These are phyloP conservation scores for Verticillium tricorpus DNA, from an alignment of 2,329 filamentous ascomycete species.

Conservation along the genomic window DNA sequence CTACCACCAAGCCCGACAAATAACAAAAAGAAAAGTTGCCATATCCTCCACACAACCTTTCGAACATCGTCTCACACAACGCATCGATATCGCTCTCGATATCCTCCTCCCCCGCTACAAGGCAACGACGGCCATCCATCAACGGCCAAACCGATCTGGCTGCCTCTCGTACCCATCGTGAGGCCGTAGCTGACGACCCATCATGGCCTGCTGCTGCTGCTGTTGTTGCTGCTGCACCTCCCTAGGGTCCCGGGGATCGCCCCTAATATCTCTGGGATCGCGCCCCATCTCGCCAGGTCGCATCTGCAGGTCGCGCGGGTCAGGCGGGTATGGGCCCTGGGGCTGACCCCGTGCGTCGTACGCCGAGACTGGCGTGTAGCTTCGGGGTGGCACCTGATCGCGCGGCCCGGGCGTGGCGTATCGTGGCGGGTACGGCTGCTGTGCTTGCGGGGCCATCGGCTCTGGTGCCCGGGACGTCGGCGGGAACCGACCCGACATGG, in stretches of 20 bases:
- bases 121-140: constrained; percentile 7
- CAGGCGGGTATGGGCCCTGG: constrained; percentile 27
- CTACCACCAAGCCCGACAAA: too few relatives aligned
- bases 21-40: too few relatives aligned
- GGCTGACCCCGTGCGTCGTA: constrained; percentile 39
- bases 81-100: too few relatives aligned
- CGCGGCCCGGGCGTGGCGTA: constrained; percentile 40
- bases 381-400: constrained; percentile 39
- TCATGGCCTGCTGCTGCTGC: constrained; percentile 21
- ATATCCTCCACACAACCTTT: too few relatives aligned
- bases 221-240: constrained; percentile 15
- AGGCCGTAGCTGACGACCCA: constrained; percentile 37
- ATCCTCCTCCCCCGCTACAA: too few relatives aligned
- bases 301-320: constrained; percentile 27
- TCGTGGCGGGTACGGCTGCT: constrained; percentile 31
- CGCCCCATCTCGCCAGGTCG: constrained; percentile 25
- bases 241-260: constrained; percentile 31
- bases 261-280: constrained; percentile 15
- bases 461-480: constrained; percentile 37
- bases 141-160: constrained; percentile 40
- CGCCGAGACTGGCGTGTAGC: constrained; percentile 37
- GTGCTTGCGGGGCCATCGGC: constrained; percentile 32
- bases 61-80: too few relatives aligned
- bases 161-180: constrained; percentile 39
- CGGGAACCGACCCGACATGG: constrained; percentile 32